These are phyloP conservation scores for Sporothrix mexicana DNA, from an alignment of 2,329 filamentous ascomycete genomes.

Conservation along the genomic window DNA sequence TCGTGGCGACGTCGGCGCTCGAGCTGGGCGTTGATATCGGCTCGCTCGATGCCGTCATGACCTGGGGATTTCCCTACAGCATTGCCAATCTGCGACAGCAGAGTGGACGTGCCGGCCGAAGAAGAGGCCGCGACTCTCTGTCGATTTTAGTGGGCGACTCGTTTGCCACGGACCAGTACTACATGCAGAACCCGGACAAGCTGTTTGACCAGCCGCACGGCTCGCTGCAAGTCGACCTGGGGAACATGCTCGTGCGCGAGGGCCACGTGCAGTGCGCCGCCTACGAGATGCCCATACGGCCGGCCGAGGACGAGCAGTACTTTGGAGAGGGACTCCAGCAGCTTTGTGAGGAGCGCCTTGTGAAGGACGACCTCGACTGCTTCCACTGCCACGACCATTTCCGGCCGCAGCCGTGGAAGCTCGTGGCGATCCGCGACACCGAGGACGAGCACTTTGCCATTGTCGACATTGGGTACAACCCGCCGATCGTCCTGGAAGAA, in stretches of 20 bases:
- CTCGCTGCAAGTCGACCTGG: conserved; percentile 87
- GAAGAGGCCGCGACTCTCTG: conserved; percentile 90
- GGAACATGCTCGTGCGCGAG: conserved; percentile 88
- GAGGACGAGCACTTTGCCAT: conserved; percentile 89
- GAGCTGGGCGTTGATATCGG: conserved; percentile 97
- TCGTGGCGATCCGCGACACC: conserved; percentile 86
- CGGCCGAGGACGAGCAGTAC: conserved; percentile 74
- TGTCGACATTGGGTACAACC: conserved; percentile 81
- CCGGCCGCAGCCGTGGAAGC: conserved; percentile 79
- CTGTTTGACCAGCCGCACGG: conserved; percentile 91
- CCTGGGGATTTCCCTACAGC: conserved; percentile 92
- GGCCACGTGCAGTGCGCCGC: conserved; percentile 96
- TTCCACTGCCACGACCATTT: conserved; percentile 91
- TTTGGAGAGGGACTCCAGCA: conserved; percentile 76
- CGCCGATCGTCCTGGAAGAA: conserved; percentile 88
- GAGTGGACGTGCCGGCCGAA: conserved; percentile 86
- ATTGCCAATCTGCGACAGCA: conserved; percentile 95
- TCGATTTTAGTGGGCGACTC: conserved; percentile 88
- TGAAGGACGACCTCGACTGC: conserved; percentile 77
- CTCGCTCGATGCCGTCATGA: conserved; percentile 89
- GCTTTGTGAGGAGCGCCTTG: conserved; percentile 75
- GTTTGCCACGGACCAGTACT: conserved; percentile 91
- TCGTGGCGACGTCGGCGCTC: conserved; percentile 90
- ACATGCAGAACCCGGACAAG: conserved; percentile 95
- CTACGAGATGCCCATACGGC: conserved; percentile 89